phyloP scores from a whole-genome alignment of 495 filamentous ascomycete genomes.

The Aspergillus coremiiformis region DNA sequence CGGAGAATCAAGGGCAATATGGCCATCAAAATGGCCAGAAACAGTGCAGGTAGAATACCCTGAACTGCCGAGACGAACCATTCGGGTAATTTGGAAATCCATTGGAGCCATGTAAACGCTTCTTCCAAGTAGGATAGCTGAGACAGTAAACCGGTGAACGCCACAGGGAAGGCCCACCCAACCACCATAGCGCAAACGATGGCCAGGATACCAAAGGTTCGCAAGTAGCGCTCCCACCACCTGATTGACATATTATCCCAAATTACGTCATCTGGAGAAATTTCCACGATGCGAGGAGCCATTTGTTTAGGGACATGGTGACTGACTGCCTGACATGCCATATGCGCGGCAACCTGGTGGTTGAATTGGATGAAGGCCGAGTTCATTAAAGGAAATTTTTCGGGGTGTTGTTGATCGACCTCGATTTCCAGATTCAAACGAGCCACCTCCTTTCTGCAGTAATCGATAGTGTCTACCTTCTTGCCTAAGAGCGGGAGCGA shows the following conservation, averaged over 20 bases:
- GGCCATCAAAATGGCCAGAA: constrained; percentile 72
- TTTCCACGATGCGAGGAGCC: constrained; percentile 86
- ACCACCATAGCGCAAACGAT: constrained; percentile 71
- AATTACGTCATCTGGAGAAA: constrained; percentile 86
- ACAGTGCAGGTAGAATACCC: constrained; percentile 75
- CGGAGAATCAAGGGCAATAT: constrained; percentile 74
- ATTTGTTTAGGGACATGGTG: constrained; percentile 93
- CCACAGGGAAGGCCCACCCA: constrained; percentile 86
- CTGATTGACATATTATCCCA: constrained; percentile 98
- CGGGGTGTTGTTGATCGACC: constrained; percentile 76
- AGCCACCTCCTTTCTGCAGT: constrained; percentile 81
- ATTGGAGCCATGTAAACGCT: constrained; percentile 59
- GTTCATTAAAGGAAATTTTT: constrained; percentile 90
- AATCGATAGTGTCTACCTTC: constrained; percentile 93
- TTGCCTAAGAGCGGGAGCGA: constrained; percentile 71
- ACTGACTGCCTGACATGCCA: constrained; percentile 89
- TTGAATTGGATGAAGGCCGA: constrained; percentile 99
- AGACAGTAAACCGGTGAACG: constrained; percentile 75
- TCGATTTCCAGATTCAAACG: constrained; percentile 91
- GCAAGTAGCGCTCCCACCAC: constrained; percentile 87
- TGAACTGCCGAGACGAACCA: constrained; percentile 67
- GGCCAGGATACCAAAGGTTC: constrained; percentile 57
- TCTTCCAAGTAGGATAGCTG: constrained; percentile 62
- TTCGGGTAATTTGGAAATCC: constrained; percentile 55
- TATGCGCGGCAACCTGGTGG: constrained; percentile 93